These are phyloP conservation scores for Xanthoceras sorbifolium DNA, from an alignment of 345 rosid species.

Conservation along the genomic window DNA sequence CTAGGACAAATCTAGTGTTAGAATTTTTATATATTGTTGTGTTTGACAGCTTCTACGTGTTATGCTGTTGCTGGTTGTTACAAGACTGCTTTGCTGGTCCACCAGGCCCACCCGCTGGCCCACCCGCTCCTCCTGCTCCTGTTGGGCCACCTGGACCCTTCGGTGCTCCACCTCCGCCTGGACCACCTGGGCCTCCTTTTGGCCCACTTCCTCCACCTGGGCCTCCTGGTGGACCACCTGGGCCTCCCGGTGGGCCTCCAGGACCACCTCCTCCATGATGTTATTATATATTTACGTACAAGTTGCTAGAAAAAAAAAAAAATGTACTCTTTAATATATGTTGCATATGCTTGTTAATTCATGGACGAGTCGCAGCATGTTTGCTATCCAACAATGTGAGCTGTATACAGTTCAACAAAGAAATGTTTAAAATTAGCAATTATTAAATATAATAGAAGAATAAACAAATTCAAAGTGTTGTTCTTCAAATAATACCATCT, in stretches of 20 bases:
- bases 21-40: background rate
- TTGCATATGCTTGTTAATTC: too few species aligned
- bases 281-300: background rate
- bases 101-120: background rate
- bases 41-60: conserved; percentile 26
- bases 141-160: background rate
- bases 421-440: too few species aligned
- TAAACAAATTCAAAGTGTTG: too few species aligned
- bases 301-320: too few species aligned
- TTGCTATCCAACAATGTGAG: background rate
- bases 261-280: conserved; percentile 21
- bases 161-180: conserved; percentile 10
- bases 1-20: background rate
- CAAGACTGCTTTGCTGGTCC: conserved; percentile 38
- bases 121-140: background rate
- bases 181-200: conserved; percentile 12
- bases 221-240: conserved; percentile 3
- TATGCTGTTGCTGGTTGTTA: conserved; percentile 43
- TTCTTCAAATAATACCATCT: too few species aligned
- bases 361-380: too few species aligned
- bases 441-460: too few species aligned
- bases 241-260: background rate
- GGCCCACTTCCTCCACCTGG: conserved; percentile 16
- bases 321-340: background rate
- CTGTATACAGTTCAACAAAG: background rate